A percentile compares a stretch with the other conserved stretches of the same genome.
Conservation (phyloP, 768 basidiomycete species). For the Trametes cingulata region DNA sequence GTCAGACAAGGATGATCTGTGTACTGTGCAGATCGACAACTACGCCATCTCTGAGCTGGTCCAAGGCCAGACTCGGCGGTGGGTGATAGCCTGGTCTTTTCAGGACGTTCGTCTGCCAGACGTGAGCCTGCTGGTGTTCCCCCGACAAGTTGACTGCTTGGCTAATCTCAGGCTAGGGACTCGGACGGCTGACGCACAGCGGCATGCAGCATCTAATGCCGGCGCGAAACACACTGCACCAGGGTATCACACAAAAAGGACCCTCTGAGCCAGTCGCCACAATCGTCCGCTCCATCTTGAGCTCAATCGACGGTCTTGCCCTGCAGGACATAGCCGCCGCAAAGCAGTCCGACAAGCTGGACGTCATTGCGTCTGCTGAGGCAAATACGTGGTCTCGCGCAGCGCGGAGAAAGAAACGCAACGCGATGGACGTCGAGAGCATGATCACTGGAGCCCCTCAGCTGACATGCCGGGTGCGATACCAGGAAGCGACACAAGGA, state of each 20-base stretch:
- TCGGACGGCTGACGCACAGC: constrained; percentile 41
- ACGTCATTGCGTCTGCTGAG: constrained; percentile 14
- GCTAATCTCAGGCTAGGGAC: constrained; percentile 26
- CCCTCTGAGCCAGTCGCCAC: constrained; percentile 16
- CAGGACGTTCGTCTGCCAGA: constrained; percentile 67
- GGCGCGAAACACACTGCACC: constrained; percentile 53
- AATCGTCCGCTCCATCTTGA: constrained; percentile 35
- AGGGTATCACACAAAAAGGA: constrained; percentile 32
- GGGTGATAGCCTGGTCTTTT: constrained; percentile 90
- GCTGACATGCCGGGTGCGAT: constrained; percentile 30
- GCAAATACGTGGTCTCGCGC: constrained; percentile 70
- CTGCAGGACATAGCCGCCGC: background rate
- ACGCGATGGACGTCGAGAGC: constrained; percentile 3
- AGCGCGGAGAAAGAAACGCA: constrained; percentile 52
- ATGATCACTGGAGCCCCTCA: background rate
- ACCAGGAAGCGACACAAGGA: constrained; percentile 20
- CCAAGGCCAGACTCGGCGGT: constrained; percentile 89
- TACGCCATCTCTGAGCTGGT: constrained; percentile 83
- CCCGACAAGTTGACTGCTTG: background rate
- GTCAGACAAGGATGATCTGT: background rate
- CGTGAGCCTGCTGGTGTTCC: constrained; percentile 46
- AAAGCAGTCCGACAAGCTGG: background rate
- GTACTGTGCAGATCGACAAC: constrained; percentile 65
- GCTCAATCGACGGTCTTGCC: constrained; percentile 34
- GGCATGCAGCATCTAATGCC: constrained; percentile 57